Conservation (phyloP, 2,329 filamentous ascomycete species). For the Calonectria montana region DNA sequence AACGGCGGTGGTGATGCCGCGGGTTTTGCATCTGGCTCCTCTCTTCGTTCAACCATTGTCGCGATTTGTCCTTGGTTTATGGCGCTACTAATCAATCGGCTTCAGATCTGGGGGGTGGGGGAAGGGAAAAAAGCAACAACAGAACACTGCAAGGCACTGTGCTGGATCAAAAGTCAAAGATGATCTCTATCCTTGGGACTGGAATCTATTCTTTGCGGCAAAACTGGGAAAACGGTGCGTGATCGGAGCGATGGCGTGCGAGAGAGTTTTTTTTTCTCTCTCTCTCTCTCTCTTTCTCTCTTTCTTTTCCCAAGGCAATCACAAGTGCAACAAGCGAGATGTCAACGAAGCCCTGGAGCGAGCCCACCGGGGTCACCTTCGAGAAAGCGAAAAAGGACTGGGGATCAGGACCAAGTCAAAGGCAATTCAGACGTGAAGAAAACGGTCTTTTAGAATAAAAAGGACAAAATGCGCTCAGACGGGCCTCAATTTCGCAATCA, state of each 20-base stretch:
- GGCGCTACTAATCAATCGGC: background rate
- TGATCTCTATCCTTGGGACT: background rate
- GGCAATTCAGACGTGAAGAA: background rate
- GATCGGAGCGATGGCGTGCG: background rate
- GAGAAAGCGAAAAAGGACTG: background rate
- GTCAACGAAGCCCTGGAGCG: background rate
- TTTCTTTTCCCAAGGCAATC: background rate
- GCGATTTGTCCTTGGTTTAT: background rate
- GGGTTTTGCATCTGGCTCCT: background rate
- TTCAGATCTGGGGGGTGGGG: too few species aligned
- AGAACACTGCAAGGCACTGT: background rate
- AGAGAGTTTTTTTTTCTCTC: background rate
- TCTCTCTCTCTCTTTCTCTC: too few species aligned
- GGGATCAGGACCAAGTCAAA: background rate
- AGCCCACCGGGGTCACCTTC: background rate
- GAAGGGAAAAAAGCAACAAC: background rate
- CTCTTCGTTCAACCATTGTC: background rate
- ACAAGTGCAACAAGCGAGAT: background rate
- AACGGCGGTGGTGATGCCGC: conserved; percentile 44
- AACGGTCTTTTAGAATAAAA: background rate
- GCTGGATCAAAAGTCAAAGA: background rate
- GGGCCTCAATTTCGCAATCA: conserved; percentile 12
- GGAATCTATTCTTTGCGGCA: background rate
- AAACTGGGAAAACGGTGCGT: background rate
- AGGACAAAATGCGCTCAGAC: conserved; percentile 12